A percentile compares a stretch with the other conserved stretches of the same genome.
Evolutionary conservation across 2,329 filamentous ascomycete genomes (phyloP).

Genomic region (Rutstroemia sp.): DNA sequence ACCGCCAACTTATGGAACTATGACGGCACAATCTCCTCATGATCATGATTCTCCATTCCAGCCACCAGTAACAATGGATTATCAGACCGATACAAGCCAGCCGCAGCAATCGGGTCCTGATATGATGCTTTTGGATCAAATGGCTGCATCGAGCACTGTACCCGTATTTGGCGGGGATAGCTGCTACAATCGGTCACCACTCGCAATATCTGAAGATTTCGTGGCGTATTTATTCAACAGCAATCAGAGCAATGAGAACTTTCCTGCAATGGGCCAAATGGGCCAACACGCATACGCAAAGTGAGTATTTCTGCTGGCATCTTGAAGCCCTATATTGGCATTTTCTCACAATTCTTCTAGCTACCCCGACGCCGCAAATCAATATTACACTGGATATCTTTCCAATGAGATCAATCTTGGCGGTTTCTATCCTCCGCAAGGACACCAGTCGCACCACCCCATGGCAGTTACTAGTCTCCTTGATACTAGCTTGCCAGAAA

Average conservation of each 20-base stretch:
- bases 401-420: constrained; percentile 41
- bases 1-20: constrained; percentile 46
- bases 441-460: constrained; percentile 57
- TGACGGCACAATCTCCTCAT: constrained; percentile 31
- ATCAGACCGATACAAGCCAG: constrained; percentile 29
- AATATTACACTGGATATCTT: constrained; percentile 44
- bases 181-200: constrained; percentile 72
- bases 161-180: constrained; percentile 83
- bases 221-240: constrained; percentile 73
- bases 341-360: constrained; percentile 28
- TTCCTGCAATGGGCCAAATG: constrained; percentile 45
- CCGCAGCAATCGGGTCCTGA: constrained; percentile 35
- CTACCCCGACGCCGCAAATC: constrained; percentile 45
- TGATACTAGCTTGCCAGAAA: constrained; percentile 72
- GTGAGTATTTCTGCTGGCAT: constrained; percentile 33
- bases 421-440: constrained; percentile 48
- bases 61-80: constrained; percentile 25
- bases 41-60: constrained; percentile 25
- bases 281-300: constrained; percentile 41
- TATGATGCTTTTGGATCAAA: constrained; percentile 55
- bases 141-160: constrained; percentile 60
- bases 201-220: constrained; percentile 80
- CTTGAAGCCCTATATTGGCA: background rate
- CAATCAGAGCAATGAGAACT: constrained; percentile 48
- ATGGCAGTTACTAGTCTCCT: constrained; percentile 86